Percentiles rank a stretch among this genome's conserved stretches.
These are phyloP conservation scores for Canariomyces notabilis DNA, from an alignment of 2,329 filamentous ascomycete species.

Conservation along the genomic window DNA sequence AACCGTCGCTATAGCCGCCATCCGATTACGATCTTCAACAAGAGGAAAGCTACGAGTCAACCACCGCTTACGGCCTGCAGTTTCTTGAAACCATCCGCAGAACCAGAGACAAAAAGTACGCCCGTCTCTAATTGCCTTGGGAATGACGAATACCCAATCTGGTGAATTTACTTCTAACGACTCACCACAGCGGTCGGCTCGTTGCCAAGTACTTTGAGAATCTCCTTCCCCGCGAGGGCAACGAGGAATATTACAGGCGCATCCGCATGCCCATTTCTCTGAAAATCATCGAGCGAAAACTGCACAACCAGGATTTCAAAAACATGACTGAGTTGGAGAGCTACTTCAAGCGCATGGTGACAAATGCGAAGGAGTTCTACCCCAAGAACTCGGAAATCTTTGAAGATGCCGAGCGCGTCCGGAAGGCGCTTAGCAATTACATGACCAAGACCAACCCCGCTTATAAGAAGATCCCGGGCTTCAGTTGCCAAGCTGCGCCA, in stretches of 20 bases:
- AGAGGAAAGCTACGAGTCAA: constrained; percentile 62
- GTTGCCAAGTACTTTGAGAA: constrained; percentile 72
- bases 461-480: constrained; percentile 61
- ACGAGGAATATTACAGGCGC: constrained; percentile 71
- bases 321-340: constrained; percentile 72
- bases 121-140: not conserved
- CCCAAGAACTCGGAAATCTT: constrained; percentile 66
- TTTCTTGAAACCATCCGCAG: constrained; percentile 71
- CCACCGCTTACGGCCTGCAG: constrained; percentile 63
- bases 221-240: constrained; percentile 58
- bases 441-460: constrained; percentile 86
- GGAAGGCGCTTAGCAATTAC: constrained; percentile 80
- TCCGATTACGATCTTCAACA: constrained; percentile 45
- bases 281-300: constrained; percentile 68
- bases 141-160: not conserved
- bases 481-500: constrained; percentile 69
- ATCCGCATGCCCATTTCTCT: constrained; percentile 77
- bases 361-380: constrained; percentile 83
- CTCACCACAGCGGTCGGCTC: constrained; percentile 55
- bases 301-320: constrained; percentile 63
- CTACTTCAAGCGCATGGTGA: constrained; percentile 82
- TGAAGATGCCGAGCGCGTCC: constrained; percentile 79
- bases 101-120: constrained; percentile 75
- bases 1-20: constrained; percentile 18
- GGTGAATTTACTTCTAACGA: constrained; percentile 5